Conservation (phyloP, 257 asterid species). For the Solanum etuberosum region DNA sequence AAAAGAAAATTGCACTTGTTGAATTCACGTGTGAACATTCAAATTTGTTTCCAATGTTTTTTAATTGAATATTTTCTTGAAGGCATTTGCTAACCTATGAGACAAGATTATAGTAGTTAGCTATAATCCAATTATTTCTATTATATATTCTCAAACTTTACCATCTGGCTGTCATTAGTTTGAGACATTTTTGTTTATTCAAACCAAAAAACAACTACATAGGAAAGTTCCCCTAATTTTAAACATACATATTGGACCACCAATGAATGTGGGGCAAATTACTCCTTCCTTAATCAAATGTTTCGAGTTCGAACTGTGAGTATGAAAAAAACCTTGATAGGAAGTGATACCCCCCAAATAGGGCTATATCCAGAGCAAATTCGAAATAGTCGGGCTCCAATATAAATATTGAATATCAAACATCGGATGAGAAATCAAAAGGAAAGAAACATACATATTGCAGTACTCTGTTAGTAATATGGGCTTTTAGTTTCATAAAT, state of each 20-base stretch:
- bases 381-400: no score
- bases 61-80: background rate
- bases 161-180: background rate
- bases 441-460: background rate
- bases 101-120: background rate
- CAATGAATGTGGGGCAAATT: rapidly evolving
- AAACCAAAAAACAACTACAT: background rate
- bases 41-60: background rate
- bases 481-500: background rate
- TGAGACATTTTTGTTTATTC: background rate
- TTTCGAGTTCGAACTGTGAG: no score
- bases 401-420: background rate
- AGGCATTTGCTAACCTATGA: background rate
- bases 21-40: background rate
- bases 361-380: rapidly evolving
- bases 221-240: background rate
- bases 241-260: background rate
- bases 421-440: background rate
- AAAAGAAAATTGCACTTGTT: background rate
- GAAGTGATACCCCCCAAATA: no score
- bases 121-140: background rate
- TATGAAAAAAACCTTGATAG: no score
- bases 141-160: background rate
- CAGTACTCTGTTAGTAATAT: background rate
- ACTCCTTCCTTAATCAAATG: background rate